Percentiles rank a stretch among this genome's conserved stretches.
These are phyloP conservation scores for Leccinum disarticulatum DNA, from an alignment of 768 basidiomycete species.

Conservation along the genomic window DNA sequence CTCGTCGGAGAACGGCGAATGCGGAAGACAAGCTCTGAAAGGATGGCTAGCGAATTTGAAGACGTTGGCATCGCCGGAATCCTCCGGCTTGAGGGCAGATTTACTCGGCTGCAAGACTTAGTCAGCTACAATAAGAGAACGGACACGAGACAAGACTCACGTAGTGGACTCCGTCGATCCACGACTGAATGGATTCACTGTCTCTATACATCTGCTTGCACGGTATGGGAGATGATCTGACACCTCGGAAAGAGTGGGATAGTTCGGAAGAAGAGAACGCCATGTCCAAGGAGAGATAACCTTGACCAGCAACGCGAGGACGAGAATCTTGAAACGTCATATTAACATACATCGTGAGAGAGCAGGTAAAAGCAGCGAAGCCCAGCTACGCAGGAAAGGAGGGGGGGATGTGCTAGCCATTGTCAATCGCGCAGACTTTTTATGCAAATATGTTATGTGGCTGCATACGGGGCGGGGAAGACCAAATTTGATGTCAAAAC, in stretches of 20 bases:
- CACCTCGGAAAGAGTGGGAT: constrained; percentile 1
- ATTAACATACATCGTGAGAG: constrained; percentile 12
- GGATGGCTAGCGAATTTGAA: constrained; percentile 22
- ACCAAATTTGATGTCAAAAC: constrained; percentile 21
- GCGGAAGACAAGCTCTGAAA: constrained; percentile 11
- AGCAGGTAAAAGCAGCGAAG: constrained; percentile 21
- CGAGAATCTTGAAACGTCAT: constrained; percentile 22
- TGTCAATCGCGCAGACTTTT: constrained; percentile 12
- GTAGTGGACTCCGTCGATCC: constrained; percentile 26
- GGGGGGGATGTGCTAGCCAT: neutral
- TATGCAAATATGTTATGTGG: constrained; percentile 15
- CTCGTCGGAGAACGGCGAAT: constrained; percentile 26
- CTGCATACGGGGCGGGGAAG: constrained; percentile 2
- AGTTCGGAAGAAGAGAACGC: constrained; percentile 13
- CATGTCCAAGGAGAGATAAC: constrained; percentile 14
- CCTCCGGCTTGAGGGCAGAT: constrained; percentile 2
- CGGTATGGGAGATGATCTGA: constrained; percentile 7
- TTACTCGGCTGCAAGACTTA: constrained; percentile 15
- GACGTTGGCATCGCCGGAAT: constrained; percentile 1
- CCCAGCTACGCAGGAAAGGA: constrained; percentile 26
- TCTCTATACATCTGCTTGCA: constrained; percentile 26
- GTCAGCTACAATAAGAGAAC: neutral
- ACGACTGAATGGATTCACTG: constrained; percentile 25
- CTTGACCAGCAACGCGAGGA: constrained; percentile 32
- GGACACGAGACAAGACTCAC: constrained; percentile 16